These are phyloP conservation scores for Gomphus bonarii DNA, from an alignment of 1,284 basidiomycete species.

Conservation along the genomic window DNA sequence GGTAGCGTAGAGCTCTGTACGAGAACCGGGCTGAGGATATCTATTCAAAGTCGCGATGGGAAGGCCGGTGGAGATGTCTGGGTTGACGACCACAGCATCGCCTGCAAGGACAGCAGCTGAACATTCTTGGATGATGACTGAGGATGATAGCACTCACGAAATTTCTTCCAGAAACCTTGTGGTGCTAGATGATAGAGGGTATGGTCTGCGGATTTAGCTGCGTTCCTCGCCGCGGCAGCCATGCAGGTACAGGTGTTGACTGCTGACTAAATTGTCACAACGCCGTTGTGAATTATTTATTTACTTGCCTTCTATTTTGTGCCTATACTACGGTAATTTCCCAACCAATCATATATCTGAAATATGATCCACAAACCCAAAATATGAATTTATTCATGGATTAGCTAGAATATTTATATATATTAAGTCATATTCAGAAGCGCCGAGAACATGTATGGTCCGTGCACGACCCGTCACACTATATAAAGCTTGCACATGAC, in stretches of 20 bases:
- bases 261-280: constrained; percentile 4
- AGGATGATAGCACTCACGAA: constrained; percentile 46
- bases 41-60: constrained; percentile 67
- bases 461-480: background rate
- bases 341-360: no score
- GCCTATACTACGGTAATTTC: no score
- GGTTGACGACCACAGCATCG: constrained; percentile 69
- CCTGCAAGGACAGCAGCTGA: constrained; percentile 34
- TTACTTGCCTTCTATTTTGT: no score
- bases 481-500: background rate
- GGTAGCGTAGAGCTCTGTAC: constrained; percentile 77
- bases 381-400: no score
- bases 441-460: background rate
- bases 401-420: no score
- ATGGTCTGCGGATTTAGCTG: constrained; percentile 47
- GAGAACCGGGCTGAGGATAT: constrained; percentile 78
- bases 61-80: constrained; percentile 87
- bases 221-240: constrained; percentile 37
- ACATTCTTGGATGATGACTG: background rate
- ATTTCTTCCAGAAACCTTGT: constrained; percentile 91
- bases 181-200: constrained; percentile 83
- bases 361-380: no score
- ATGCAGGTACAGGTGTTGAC: background rate
- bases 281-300: background rate
- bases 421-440: no score